Conservation (phyloP, 805 yeast species). For the Candida wancherniae region DNA sequence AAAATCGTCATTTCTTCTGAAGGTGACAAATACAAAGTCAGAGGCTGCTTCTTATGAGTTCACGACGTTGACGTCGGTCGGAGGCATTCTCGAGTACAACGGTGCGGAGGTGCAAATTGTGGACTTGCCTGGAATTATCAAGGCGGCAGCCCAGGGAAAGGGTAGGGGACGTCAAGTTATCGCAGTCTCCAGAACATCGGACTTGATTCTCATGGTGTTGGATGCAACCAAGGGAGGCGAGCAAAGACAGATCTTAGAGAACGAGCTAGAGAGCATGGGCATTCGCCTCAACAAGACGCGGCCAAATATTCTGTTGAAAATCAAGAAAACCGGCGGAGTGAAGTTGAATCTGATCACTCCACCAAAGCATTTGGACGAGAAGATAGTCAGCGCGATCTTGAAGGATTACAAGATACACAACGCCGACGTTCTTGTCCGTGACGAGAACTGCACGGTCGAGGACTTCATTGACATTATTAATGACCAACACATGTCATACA, state of each 20-base stretch:
- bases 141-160: slow-evolving; percentile 95
- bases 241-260: slow-evolving; percentile 81
- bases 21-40: slow-evolving; percentile 88
- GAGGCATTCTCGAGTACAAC: slow-evolving; percentile 90
- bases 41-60: slow-evolving; percentile 94
- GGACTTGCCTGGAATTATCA: slow-evolving; percentile 96
- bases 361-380: slow-evolving; percentile 77
- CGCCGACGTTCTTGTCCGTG: slow-evolving; percentile 88
- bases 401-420: slow-evolving; percentile 88
- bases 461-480: slow-evolving; percentile 89
- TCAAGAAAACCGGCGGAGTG: slow-evolving; percentile 88
- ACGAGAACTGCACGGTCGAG: slow-evolving; percentile 84
- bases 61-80: slow-evolving; percentile 94
- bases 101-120: slow-evolving; percentile 97
- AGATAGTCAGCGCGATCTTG: slow-evolving; percentile 66
- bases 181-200: slow-evolving; percentile 93
- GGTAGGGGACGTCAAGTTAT: slow-evolving; percentile 98
- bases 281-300: slow-evolving; percentile 76
- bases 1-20: slow-evolving; percentile 82
- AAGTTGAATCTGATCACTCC: slow-evolving; percentile 78
- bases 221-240: slow-evolving; percentile 94
- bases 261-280: slow-evolving; percentile 90
- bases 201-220: slow-evolving; percentile 83
- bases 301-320: slow-evolving; percentile 72
- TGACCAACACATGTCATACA: slow-evolving; percentile 80